Evolutionary conservation across 2,329 filamentous ascomycete genomes (phyloP).

Genomic region (Phyllosticta citriasiana): DNA sequence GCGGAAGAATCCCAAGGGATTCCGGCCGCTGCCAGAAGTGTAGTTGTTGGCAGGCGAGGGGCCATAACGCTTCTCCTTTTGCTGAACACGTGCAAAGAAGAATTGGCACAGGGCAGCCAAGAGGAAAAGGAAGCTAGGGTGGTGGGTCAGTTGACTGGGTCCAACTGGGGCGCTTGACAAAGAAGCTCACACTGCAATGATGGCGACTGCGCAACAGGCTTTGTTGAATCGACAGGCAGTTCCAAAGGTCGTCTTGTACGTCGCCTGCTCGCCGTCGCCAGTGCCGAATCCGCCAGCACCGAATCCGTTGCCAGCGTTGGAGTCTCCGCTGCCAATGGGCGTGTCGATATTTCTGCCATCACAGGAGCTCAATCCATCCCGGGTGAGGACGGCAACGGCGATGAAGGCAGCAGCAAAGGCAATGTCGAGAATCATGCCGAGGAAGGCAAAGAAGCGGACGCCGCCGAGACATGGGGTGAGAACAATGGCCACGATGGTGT

Average conservation of each 20-base stretch:
- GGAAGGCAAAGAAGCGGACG: conserved; percentile 57
- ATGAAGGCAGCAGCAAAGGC: conserved; percentile 69
- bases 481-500: conserved; percentile 61
- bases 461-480: conserved; percentile 74
- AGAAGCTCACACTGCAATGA: conserved; percentile 59
- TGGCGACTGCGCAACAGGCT: conserved; percentile 65
- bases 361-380: conserved; percentile 59
- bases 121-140: conserved; percentile 60
- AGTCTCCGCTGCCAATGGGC: conserved; percentile 56
- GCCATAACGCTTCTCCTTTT: conserved; percentile 63
- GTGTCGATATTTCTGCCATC: conserved; percentile 51
- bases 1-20: conserved; percentile 37
- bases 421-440: conserved; percentile 68
- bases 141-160: conserved; percentile 2
- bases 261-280: conserved; percentile 28
- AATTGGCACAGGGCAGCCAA: conserved; percentile 61
- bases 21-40: conserved; percentile 48
- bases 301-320: conserved; percentile 39
- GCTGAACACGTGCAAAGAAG: conserved; percentile 58
- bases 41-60: conserved; percentile 58
- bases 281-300: conserved; percentile 33
- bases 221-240: conserved; percentile 68
- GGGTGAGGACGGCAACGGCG: conserved; percentile 68
- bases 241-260: conserved; percentile 37
- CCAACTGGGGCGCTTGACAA: not conserved